phyloP scores from a whole-genome alignment of 169 alveolate species.

The Cryptosporidium ubiquitum region DNA sequence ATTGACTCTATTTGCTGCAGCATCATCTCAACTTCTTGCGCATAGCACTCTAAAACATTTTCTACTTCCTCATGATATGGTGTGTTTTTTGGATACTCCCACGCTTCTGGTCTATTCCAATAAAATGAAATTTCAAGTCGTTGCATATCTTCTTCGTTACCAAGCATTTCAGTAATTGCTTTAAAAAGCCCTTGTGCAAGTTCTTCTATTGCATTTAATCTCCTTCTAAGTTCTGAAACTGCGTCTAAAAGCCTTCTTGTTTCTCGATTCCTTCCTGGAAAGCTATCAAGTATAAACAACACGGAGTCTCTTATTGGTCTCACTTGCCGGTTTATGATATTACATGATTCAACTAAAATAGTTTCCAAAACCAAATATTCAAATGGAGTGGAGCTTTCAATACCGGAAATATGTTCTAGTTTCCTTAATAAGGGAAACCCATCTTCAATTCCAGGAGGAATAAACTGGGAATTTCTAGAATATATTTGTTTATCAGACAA shows the following conservation, averaged over 20 bases:
- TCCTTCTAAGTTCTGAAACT: conserved; percentile 69
- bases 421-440: conserved; percentile 67
- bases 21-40: conserved; percentile 77
- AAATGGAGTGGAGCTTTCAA: conserved; percentile 68
- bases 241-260: conserved; percentile 65
- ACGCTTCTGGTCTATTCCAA: conserved; percentile 73
- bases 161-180: conserved; percentile 73
- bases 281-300: conserved; percentile 57
- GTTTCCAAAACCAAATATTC: conserved; percentile 70
- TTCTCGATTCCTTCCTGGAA: conserved; percentile 71
- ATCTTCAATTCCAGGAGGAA: conserved; percentile 70
- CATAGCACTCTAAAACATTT: conserved; percentile 75
- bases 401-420: conserved; percentile 42
- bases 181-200: conserved; percentile 70
- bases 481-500: conserved; percentile 34
- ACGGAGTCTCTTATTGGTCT: conserved; percentile 71
- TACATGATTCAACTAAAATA: conserved; percentile 64
- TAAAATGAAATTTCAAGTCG: conserved; percentile 55
- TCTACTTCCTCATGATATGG: conserved; percentile 74
- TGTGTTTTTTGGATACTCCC: conserved; percentile 72
- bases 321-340: conserved; percentile 64
- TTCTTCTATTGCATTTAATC: conserved; percentile 70
- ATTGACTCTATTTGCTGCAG: conserved; percentile 73
- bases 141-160: conserved; percentile 72
- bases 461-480: conserved; percentile 12